phyloP scores from a whole-genome alignment of 1,284 basidiomycete genomes.

The Cutaneotrichosporon spelunceum region DNA sequence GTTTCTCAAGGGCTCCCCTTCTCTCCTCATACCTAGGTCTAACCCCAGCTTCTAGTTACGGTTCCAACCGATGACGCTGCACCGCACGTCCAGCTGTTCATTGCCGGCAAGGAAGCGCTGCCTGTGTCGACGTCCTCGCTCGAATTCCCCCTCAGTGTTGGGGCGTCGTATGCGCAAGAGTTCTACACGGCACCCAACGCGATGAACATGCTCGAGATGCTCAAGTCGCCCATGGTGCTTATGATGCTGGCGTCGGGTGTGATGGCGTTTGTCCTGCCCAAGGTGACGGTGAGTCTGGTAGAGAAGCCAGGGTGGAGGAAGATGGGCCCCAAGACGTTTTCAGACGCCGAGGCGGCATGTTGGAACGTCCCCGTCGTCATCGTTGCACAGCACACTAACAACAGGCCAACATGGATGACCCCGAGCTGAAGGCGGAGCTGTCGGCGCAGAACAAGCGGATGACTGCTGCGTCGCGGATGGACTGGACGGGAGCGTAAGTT shows the following conservation, averaged over 20 bases:
- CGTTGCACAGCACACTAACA: not conserved
- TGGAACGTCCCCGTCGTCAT: too few species aligned
- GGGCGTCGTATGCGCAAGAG: slow-evolving; percentile 61
- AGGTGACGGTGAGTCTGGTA: slow-evolving; percentile 64
- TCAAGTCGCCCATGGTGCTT: slow-evolving; percentile 83
- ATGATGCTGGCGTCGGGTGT: slow-evolving; percentile 69
- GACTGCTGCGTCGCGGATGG: slow-evolving; percentile 57
- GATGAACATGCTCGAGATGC: slow-evolving; percentile 72
- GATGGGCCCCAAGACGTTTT: too few species aligned
- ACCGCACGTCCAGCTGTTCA: slow-evolving; percentile 59
- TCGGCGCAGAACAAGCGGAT: slow-evolving; percentile 65
- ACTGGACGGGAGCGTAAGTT: slow-evolving; percentile 46
- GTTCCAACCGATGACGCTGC: slow-evolving; percentile 18
- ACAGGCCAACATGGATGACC: slow-evolving; percentile 69
- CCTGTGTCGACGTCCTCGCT: slow-evolving; percentile 63
- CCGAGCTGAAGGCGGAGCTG: slow-evolving; percentile 68
- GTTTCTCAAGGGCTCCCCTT: too few species aligned
- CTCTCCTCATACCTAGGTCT: not conserved
- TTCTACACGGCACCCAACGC: slow-evolving; percentile 64
- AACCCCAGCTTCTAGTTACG: slow-evolving; percentile 32
- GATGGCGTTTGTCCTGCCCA: slow-evolving; percentile 74
- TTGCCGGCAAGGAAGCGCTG: slow-evolving; percentile 59
- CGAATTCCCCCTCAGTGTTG: slow-evolving; percentile 63
- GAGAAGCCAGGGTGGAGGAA: not conserved
- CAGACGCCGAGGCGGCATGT: too few species aligned